Evolutionary conservation across 768 basidiomycete genomes (phyloP).

Genomic region (Lactarius tabidus): DNA sequence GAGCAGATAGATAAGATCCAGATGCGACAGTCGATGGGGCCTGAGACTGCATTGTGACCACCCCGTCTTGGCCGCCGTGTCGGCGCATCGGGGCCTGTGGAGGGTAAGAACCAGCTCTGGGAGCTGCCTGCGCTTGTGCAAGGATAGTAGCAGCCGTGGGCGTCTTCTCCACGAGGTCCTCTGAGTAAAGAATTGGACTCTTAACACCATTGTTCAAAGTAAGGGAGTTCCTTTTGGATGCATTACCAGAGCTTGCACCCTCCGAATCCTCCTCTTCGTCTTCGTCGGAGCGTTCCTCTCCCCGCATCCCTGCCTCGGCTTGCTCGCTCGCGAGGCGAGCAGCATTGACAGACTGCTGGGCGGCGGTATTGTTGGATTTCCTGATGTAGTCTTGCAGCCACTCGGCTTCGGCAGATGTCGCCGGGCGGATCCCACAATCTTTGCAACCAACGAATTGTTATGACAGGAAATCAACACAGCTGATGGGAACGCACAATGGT

Average conservation of each 20-base stretch:
- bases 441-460: constrained; percentile 30
- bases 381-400: constrained; percentile 91
- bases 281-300: constrained; percentile 74
- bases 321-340: constrained; percentile 68
- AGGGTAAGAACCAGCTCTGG: constrained; percentile 52
- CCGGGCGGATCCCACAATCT: constrained; percentile 92
- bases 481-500: constrained; percentile 70
- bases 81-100: constrained; percentile 75
- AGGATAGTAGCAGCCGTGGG: constrained; percentile 75
- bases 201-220: constrained; percentile 62
- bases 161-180: constrained; percentile 79
- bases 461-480: constrained; percentile 27
- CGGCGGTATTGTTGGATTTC: constrained; percentile 84
- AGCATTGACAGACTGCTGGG: constrained; percentile 70
- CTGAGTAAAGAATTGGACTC: constrained; percentile 46
- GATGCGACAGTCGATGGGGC: constrained; percentile 41
- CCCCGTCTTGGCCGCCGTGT: constrained; percentile 51
- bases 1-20: constrained; percentile 42
- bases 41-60: constrained; percentile 48
- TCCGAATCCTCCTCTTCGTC: constrained; percentile 87
- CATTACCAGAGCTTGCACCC: constrained; percentile 54
- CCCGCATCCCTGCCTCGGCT: constrained; percentile 52
- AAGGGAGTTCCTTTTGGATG: constrained; percentile 72
- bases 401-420: constrained; percentile 87
- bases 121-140: constrained; percentile 72